phyloP scores from a whole-genome alignment of 495 filamentous ascomycete genomes.

The Xylaria acuta region DNA sequence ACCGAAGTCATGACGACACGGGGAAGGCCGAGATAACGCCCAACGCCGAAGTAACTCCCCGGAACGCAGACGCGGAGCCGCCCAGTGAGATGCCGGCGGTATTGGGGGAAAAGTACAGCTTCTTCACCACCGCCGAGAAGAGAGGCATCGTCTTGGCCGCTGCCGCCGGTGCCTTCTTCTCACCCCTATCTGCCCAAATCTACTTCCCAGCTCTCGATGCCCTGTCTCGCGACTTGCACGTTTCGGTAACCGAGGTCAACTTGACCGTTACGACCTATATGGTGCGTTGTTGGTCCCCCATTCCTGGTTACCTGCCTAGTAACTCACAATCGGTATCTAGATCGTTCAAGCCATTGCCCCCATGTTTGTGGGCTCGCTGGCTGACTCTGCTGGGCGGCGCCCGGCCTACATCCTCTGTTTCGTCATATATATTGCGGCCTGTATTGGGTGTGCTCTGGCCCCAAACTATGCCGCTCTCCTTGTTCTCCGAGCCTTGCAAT shows the following conservation, averaged over 20 bases:
- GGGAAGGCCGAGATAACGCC: neutral
- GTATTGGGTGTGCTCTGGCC: slow-evolving; percentile 60
- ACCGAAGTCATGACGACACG: neutral
- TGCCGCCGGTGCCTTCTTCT: slow-evolving; percentile 69
- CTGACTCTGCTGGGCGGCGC: slow-evolving; percentile 60
- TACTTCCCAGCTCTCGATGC: slow-evolving; percentile 74
- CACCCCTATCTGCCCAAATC: slow-evolving; percentile 70
- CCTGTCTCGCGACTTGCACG: slow-evolving; percentile 58
- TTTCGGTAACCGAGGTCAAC: slow-evolving; percentile 63
- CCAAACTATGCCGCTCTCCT: slow-evolving; percentile 57
- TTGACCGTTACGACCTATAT: slow-evolving; percentile 68
- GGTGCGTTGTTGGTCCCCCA: slow-evolving; percentile 32
- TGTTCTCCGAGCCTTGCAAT: slow-evolving; percentile 60
- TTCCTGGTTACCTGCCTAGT: neutral
- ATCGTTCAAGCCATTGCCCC: slow-evolving; percentile 64
- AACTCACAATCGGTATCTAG: slow-evolving; percentile 16
- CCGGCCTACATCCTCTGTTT: slow-evolving; percentile 60
- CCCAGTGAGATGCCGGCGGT: slow-evolving; percentile 32
- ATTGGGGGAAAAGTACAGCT: slow-evolving; percentile 49
- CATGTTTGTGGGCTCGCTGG: slow-evolving; percentile 59
- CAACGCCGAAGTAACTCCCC: neutral
- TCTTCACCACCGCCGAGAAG: slow-evolving; percentile 64
- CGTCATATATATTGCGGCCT: slow-evolving; percentile 59
- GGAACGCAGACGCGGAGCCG: slow-evolving; percentile 22
- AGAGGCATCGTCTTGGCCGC: slow-evolving; percentile 66